phyloP scores from a whole-genome alignment of 441 rosid species.

The Erysimum cheiri region DNA sequence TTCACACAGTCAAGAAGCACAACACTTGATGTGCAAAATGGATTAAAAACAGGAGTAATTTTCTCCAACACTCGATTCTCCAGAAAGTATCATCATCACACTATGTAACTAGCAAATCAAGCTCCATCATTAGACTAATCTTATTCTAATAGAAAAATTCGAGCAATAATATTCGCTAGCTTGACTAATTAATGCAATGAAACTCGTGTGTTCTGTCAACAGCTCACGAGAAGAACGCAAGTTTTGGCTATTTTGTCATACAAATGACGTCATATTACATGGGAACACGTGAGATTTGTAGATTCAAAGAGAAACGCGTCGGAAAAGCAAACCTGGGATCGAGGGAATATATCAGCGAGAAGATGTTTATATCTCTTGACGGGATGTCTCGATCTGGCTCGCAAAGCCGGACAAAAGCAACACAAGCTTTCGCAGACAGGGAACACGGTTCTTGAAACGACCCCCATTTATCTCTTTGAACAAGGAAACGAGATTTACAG shows the following conservation, averaged over 20 bases:
- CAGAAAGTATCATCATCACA: background rate
- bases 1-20: background rate
- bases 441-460: constrained; percentile 55
- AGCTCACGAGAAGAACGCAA: background rate
- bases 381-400: constrained; percentile 80
- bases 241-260: background rate
- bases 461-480: constrained; percentile 46
- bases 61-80: background rate
- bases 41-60: background rate
- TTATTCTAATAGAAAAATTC: background rate
- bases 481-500: constrained; percentile 11
- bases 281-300: background rate
- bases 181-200: background rate
- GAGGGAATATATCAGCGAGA: constrained; percentile 68
- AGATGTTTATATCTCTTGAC: constrained; percentile 78
- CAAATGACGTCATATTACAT: background rate
- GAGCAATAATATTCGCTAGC: background rate
- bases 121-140: background rate
- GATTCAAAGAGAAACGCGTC: background rate
- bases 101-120: background rate
- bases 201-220: background rate
- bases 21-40: constrained; percentile 16
- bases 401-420: constrained; percentile 69
- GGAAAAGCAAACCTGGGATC: constrained; percentile 59
- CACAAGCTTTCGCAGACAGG: constrained; percentile 68